A percentile compares a stretch with the other conserved stretches of the same genome.
Evolutionary conservation across 2,329 filamentous ascomycete species (phyloP).

Genomic region (Alternaria angustiovoidea): DNA sequence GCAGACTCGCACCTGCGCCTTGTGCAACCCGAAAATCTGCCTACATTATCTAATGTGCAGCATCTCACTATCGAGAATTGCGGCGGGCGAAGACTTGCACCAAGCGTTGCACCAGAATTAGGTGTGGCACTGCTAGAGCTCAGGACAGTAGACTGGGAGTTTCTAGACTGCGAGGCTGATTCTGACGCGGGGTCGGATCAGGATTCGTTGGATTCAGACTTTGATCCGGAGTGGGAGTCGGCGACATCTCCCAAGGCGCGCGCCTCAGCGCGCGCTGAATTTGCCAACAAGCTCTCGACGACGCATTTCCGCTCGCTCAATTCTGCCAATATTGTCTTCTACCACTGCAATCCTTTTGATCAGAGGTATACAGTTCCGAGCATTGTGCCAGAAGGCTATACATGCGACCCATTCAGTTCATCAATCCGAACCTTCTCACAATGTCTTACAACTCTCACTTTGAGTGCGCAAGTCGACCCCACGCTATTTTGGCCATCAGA

Average conservation of each 20-base stretch:
- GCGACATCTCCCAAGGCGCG: slow-evolving; percentile 9
- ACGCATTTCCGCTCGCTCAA: slow-evolving; percentile 1
- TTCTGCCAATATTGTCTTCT: slow-evolving; percentile 9
- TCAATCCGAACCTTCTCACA: slow-evolving; percentile 19
- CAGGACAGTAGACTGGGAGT: slow-evolving; percentile 9
- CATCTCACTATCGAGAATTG: slow-evolving; percentile 1
- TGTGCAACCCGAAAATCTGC: background rate
- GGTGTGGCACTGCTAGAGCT: slow-evolving; percentile 5
- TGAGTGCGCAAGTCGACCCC: slow-evolving; percentile 16
- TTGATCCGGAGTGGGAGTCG: background rate
- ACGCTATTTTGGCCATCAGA: slow-evolving; percentile 26
- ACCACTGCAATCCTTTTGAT: slow-evolving; percentile 8
- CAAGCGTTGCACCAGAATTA: slow-evolving; percentile 9
- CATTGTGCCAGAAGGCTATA: slow-evolving; percentile 11
- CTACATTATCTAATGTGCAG: slow-evolving; percentile 13
- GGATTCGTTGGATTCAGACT: slow-evolving; percentile 10
- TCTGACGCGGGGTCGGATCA: slow-evolving; percentile 7
- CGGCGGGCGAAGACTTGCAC: slow-evolving; percentile 7
- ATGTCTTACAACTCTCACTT: slow-evolving; percentile 17
- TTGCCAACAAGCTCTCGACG: slow-evolving; percentile 3
- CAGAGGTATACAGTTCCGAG: slow-evolving; percentile 7
- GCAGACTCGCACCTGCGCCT: slow-evolving; percentile 5
- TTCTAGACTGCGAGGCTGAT: slow-evolving; percentile 6
- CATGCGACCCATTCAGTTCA: slow-evolving; percentile 21
- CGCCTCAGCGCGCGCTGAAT: slow-evolving; percentile 1